Evolutionary conservation across 2,329 filamentous ascomycete genomes (phyloP), one percentile per base, ranked within the genome.

Genomic region (Corniculantispora saksenae): DNA sequence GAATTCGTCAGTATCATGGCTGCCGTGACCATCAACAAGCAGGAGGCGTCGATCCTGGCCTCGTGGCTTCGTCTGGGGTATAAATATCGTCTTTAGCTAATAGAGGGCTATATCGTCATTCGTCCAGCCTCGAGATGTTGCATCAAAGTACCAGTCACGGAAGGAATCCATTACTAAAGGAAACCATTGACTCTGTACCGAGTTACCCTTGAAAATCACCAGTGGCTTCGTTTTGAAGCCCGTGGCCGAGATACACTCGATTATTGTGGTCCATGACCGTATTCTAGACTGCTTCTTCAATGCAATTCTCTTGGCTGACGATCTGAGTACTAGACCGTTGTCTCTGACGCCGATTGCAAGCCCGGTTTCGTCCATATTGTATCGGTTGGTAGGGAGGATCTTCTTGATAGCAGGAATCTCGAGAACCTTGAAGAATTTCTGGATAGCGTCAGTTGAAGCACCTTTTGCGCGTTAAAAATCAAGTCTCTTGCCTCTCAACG

Each of bases 161-260:
- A 65, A 58, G 45, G 64, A 66, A n/a, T 29, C 51, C 3, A 65
- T 38, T 21, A 69, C 57, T 8, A 32, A 4, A 35, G 54, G 60
- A 66, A 71, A 72, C 67, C 51, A 71, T 35, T 67, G 50, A 9
- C 66, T 35, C 65, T 71, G 51, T 2, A 73, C 62, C 21, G 17
- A 61, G 61, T 67, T 59, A 1, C 67, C 67, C 53, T 70, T 70
- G 54, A 70, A 72, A 40, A 73, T 71, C 40, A 73, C 66, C 15
- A 71, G 61, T 12, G 65, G 63, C 23, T 29, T 19, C 5, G 70
- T 48, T 10, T 47, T 21, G 21, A 27, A 23, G 12, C 67, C n/a
- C n/a, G n/a, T n/a, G n/a, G n/a, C n/a, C n/a, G n/a, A n/a, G n/a
- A n/a, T n/a, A n/a, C n/a, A n/a, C 63, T 71, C 64, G 35, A 71